Evolutionary conservation across 306 rosid genomes (phyloP).

Genomic region (Canavalia ensiformis): DNA sequence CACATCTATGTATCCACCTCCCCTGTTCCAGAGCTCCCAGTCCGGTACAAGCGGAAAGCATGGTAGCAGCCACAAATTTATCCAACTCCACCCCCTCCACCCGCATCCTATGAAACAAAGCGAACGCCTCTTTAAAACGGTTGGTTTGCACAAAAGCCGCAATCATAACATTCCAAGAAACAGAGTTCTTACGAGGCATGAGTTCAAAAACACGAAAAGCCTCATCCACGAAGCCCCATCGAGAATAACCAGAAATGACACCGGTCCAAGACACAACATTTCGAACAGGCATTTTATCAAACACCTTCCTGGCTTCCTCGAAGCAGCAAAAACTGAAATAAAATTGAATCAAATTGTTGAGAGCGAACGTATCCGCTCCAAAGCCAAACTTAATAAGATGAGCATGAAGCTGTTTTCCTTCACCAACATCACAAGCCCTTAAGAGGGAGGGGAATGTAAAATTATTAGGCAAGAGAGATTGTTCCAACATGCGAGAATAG

Average conservation of each 20-base stretch:
- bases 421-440: slow-evolving; percentile 54
- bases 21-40: slow-evolving; percentile 75
- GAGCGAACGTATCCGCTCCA: slow-evolving; percentile 51
- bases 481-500: slow-evolving; percentile 63
- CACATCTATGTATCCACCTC: slow-evolving; percentile 66
- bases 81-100: slow-evolving; percentile 55
- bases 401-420: slow-evolving; percentile 67
- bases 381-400: slow-evolving; percentile 70
- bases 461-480: slow-evolving; percentile 55
- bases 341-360: slow-evolving; percentile 60
- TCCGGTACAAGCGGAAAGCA: slow-evolving; percentile 72
- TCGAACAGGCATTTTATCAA: slow-evolving; percentile 53
- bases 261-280: slow-evolving; percentile 73
- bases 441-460: slow-evolving; percentile 66
- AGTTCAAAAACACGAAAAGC: slow-evolving; percentile 60
- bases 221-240: slow-evolving; percentile 58
- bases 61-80: slow-evolving; percentile 67
- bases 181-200: slow-evolving; percentile 62
- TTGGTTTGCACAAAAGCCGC: slow-evolving; percentile 64
- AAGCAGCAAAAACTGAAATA: slow-evolving; percentile 56
- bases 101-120: slow-evolving; percentile 62
- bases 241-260: slow-evolving; percentile 64
- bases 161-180: slow-evolving; percentile 78
- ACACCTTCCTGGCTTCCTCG: slow-evolving; percentile 62
- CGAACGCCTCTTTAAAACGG: slow-evolving; percentile 66